Conservation (phyloP, 164 flowering plant species). For the Litsea cubeba region DNA sequence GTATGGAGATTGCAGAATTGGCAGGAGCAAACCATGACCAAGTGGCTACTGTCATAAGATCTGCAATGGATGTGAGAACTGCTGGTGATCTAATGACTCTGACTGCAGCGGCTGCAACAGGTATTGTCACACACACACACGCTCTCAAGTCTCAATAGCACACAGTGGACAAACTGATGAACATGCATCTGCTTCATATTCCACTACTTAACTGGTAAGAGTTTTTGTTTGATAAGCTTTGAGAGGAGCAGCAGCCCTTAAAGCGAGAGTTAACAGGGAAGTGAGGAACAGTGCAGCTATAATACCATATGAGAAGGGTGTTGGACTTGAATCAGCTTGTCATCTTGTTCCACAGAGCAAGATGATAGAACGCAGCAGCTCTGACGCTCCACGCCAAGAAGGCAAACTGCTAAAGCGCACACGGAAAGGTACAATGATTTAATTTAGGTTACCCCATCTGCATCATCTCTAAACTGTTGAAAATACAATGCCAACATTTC, state of each 20-base stretch:
- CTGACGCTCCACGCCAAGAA: constrained; percentile 32
- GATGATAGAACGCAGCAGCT: constrained; percentile 15
- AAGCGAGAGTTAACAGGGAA: constrained; percentile 64
- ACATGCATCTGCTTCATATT: not conserved
- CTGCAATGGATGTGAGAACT: constrained; percentile 66
- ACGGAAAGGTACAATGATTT: constrained; percentile 46
- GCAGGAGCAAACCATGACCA: constrained; percentile 71
- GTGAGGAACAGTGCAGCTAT: constrained; percentile 61
- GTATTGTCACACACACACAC: constrained; percentile 25
- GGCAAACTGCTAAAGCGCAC: constrained; percentile 68
- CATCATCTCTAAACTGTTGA: not conserved
- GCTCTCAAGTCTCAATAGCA: too few species aligned
- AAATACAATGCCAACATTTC: not conserved
- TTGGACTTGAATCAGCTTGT: constrained; percentile 20
- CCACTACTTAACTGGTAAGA: not conserved
- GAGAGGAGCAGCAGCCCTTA: constrained; percentile 76
- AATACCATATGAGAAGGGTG: constrained; percentile 58
- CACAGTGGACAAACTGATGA: too few species aligned
- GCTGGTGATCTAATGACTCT: constrained; percentile 83
- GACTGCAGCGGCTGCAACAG: constrained; percentile 97
- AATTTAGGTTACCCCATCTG: not conserved
- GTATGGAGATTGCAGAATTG: constrained; percentile 68
- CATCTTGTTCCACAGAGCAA: constrained; percentile 21
- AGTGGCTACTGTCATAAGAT: constrained; percentile 57
- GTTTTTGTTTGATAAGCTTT: constrained; percentile 38